These are phyloP conservation scores for Aspergillus flavus DNA, from an alignment of 2,329 filamentous ascomycete species.

Conservation along the genomic window DNA sequence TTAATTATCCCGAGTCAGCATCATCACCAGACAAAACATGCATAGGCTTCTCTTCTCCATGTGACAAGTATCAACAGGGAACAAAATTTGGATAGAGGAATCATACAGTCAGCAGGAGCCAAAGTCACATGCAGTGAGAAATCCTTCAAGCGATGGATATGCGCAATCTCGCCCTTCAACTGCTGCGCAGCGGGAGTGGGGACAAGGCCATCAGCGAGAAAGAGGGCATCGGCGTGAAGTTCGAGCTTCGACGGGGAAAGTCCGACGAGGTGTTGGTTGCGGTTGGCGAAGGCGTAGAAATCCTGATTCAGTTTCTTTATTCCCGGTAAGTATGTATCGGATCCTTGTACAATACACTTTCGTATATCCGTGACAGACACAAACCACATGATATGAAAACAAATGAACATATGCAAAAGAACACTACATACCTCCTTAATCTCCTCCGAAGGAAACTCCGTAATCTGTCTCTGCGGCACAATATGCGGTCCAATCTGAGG, in stretches of 20 bases:
- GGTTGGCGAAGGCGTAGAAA: conserved; percentile 26
- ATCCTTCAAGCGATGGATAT: conserved; percentile 72
- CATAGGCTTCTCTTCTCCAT: not conserved
- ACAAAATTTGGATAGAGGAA: not conserved
- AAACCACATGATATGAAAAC: no score
- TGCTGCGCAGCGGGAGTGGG: conserved; percentile 19
- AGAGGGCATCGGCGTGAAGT: conserved; percentile 28
- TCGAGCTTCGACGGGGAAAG: conserved; percentile 29
- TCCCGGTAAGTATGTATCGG: no score
- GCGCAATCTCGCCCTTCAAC: conserved; percentile 71
- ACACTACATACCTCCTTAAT: conserved; percentile 28
- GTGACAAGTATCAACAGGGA: not conserved
- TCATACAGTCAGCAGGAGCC: conserved; percentile 71
- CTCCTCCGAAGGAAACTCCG: conserved; percentile 25
- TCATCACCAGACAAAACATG: not conserved
- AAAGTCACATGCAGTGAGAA: conserved; percentile 76
- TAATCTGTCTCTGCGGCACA: conserved; percentile 34
- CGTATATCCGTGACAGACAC: no score
- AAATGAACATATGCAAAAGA: not conserved
- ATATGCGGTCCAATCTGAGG: conserved; percentile 32
- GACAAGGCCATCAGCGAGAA: conserved; percentile 27
- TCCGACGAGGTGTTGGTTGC: conserved; percentile 33
- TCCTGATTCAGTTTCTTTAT: conserved; percentile 27
- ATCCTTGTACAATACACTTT: no score
- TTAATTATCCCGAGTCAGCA: not conserved